These are phyloP conservation scores for Neofusicoccum laricinum DNA, from an alignment of 2,329 filamentous ascomycete genomes.

Conservation along the genomic window DNA sequence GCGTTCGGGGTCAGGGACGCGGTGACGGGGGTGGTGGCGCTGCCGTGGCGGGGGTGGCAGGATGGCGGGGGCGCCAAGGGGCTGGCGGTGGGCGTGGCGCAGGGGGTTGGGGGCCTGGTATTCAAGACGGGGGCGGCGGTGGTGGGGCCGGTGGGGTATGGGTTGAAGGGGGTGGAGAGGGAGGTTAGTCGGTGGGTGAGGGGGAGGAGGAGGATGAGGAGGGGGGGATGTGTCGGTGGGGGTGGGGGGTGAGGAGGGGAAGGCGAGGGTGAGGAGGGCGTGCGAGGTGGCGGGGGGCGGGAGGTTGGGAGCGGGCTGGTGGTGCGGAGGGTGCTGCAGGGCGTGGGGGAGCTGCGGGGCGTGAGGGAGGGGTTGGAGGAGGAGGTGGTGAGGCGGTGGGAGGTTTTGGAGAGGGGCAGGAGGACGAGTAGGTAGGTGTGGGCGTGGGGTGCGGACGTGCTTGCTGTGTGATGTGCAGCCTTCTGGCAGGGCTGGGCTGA, in stretches of 20 bases:
- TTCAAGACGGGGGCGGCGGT: slow-evolving; percentile 64
- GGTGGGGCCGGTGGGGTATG: slow-evolving; percentile 60
- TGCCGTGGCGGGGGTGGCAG: slow-evolving; percentile 58
- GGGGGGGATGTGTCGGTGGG: slow-evolving; percentile 29
- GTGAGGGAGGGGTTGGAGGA: neutral
- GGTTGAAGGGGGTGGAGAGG: slow-evolving; percentile 62
- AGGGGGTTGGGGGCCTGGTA: slow-evolving; percentile 62
- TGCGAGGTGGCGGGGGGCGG: neutral
- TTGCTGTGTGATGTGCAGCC: too few relatives aligned
- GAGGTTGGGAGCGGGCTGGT: neutral
- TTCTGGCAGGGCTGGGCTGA: too few relatives aligned
- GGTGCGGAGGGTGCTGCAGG: neutral
- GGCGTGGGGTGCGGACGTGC: neutral
- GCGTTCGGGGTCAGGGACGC: slow-evolving; percentile 64
- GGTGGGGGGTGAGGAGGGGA: slow-evolving; percentile 31
- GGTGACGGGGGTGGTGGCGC: slow-evolving; percentile 59
- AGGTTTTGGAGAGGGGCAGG: neutral
- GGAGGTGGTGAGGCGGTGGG: neutral
- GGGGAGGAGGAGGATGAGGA: slow-evolving; percentile 18
- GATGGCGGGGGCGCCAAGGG: slow-evolving; percentile 53
- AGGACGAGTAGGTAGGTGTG: neutral
- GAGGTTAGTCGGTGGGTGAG: slow-evolving; percentile 34
- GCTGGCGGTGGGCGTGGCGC: slow-evolving; percentile 52
- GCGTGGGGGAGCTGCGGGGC: neutral
- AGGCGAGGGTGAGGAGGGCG: slow-evolving; percentile 36